Evolutionary conservation across 768 basidiomycete species (phyloP), one percentile per base, ranked within the genome.

Genomic region (Termitomyces eurrhizus): DNA sequence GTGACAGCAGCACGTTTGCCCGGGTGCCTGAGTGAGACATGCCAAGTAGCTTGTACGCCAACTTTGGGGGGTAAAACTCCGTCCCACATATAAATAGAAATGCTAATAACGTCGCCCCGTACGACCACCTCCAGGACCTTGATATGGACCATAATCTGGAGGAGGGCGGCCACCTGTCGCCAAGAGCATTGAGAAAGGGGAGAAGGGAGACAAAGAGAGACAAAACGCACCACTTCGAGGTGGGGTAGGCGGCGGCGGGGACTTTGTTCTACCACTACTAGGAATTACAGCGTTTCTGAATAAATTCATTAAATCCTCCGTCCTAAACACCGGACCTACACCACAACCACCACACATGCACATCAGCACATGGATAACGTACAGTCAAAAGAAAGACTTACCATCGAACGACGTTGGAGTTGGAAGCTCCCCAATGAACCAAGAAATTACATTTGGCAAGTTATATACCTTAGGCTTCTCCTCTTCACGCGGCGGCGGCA

Each of bases 261-360:
- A 83, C 56, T 82, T 82, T 3, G 80, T 74, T 64, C 81, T 77
- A 50, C 73, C 71, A 49, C 71, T 80, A 60, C 85, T 87, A 0
- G 93, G 91, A 58, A 94, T 92, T 36, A 89, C 85, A 52, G 92
- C 90, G 67, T 85, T 90, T 39, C 86, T 81, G 72, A 97, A 88
- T 35, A 93, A 69, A 62, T 88, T 87, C 86, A 98, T 89, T 42
- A 96, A 77, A 72, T 96, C 94, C 35, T 97, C 95, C 1, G 90
- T 88, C 59, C 92, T 81, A 76, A 96, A 96, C 42, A 93, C 83
- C 9, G 95, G 95, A 4, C 94, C 94, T 95, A 65, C 55, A 37
- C 32, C 26, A 42, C 7, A 29, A 13, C 49, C 11, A 21, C 21
- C 5, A 16, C 26, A 52, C 21, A 37, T 24, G 35, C n/a, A 49